Evolutionary conservation across 495 filamentous ascomycete species (phyloP).

Genomic region (Beverwykella pulmonaria): DNA sequence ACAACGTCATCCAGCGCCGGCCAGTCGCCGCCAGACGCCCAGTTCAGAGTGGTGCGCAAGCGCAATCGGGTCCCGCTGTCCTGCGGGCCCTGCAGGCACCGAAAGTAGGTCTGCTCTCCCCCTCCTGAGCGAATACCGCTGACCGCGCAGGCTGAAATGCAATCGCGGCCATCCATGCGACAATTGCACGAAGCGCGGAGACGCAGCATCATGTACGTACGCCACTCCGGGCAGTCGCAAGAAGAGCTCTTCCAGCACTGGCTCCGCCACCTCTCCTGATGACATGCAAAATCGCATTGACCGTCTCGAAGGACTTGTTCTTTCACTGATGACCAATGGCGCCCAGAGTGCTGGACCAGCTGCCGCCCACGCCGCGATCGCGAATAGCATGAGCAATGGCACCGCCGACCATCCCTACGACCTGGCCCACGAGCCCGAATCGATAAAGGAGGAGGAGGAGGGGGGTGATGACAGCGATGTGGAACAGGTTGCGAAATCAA

Average conservation of each 20-base stretch:
- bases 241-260: slow-evolving; percentile 67
- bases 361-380: slow-evolving; percentile 65
- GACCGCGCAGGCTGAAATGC: slow-evolving; percentile 75
- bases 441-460: slow-evolving; percentile 57
- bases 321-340: slow-evolving; percentile 95
- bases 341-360: slow-evolving; percentile 59
- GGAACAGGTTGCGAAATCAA: slow-evolving; percentile 86
- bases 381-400: slow-evolving; percentile 60
- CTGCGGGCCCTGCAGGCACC: slow-evolving; percentile 88
- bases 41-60: slow-evolving; percentile 88
- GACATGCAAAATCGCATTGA: slow-evolving; percentile 99
- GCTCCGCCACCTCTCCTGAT: slow-evolving; percentile 69
- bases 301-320: slow-evolving; percentile 88
- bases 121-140: background rate
- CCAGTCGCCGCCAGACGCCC: slow-evolving; percentile 83
- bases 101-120: slow-evolving; percentile 69
- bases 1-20: slow-evolving; percentile 74
- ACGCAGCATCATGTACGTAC: slow-evolving; percentile 85
- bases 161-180: slow-evolving; percentile 91
- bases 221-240: slow-evolving; percentile 76
- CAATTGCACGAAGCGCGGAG: slow-evolving; percentile 89
- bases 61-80: slow-evolving; percentile 93
- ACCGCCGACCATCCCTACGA: slow-evolving; percentile 50
- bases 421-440: slow-evolving; percentile 59
- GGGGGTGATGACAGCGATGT: slow-evolving; percentile 75